Base-by-base conservation (phyloP, 148 eudicot genomes). In the Amaranthus hypochondriacus region DNA sequence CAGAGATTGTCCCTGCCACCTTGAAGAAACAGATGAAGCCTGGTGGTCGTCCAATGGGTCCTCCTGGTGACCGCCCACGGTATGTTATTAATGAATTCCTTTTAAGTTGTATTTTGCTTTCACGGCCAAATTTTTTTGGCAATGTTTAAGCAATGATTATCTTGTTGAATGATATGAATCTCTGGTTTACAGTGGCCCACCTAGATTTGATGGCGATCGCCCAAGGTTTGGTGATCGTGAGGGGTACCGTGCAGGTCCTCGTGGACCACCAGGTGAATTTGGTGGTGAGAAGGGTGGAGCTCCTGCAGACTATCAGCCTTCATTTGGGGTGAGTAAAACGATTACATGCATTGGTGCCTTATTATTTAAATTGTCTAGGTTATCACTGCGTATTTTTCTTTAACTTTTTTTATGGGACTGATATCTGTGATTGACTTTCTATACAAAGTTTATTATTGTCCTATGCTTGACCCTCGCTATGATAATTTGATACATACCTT, bases 201-300 rank as follows among this genome's bases (percentile, higher is more conserved):
- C 96, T 1, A 78, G 97, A 70, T 86, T 84, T 65, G 97, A 92
- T 0, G 96, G 98, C 62, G 98, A 92, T 66, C 86, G 92, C 15
- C 89, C 96, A 13, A 86, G 96, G 76, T 89, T 80, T 74, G 89
- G 93, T 68, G 98, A 90, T 61, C 82, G 98, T 39, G 98, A 89
- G 6, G 90, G 87, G 0, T 93, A 93, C 79, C 98, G 98, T 77
- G 87, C 80, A 6, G 96, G 93, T 63, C 91, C 93, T 44, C 86
- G 92, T 70, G 87, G 93, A 15, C 89, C 89, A 5, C 87, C 88
- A n/a, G 96, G 96, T 7, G 98, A 90, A 9, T 87, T 82, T 55
- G 97, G 93, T 50, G 96, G 92, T 66, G 98, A 93, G 62, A 93
- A 93, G 77, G 94, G 90, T 67, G 98, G 94, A 21, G 98, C 98